A percentile compares a stretch with the other conserved stretches of the same genome.
phyloP scores from a whole-genome alignment of 2,329 filamentous ascomycete species.

The Sphaerulina musiva region DNA sequence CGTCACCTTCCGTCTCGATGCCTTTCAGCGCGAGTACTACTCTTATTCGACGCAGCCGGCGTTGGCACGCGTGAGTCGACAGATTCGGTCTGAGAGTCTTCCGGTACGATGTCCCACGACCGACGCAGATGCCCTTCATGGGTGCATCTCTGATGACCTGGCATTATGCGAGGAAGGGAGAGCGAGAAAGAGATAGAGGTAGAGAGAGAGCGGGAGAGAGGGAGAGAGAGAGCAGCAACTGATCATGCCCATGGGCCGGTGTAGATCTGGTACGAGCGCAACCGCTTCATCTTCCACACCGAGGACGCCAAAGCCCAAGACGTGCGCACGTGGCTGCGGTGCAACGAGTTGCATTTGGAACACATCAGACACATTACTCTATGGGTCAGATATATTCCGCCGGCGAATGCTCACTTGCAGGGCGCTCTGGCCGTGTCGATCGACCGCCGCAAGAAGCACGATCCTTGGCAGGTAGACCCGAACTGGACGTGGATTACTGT shows the following conservation, averaged over 20 bases:
- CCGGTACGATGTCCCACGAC: conserved; percentile 8
- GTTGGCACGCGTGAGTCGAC: conserved; percentile 25
- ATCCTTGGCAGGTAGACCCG: conserved; percentile 20
- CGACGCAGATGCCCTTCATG: no score
- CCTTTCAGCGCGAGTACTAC: conserved; percentile 27
- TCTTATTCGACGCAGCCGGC: conserved; percentile 25
- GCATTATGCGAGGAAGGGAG: no score
- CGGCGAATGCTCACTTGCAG: conserved; percentile 12
- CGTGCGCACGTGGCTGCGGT: conserved; percentile 23
- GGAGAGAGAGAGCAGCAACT: no score
- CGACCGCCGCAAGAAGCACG: conserved; percentile 11
- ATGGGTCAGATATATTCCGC: conserved; percentile 28
- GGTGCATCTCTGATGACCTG: no score
- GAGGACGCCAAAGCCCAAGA: conserved; percentile 27
- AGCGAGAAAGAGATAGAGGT: no score
- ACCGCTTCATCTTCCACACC: conserved; percentile 30
- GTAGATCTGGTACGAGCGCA: conserved; percentile 27
- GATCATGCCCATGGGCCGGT: no score
- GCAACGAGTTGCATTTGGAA: conserved; percentile 19
- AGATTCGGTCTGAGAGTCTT: conserved; percentile 26
- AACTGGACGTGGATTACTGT: conserved; percentile 30
- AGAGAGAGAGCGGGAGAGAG: no score
- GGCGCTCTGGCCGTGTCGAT: conserved; percentile 24
- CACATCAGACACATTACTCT: conserved; percentile 21
- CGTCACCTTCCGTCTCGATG: conserved; percentile 30